These are phyloP conservation scores for Ogataea hybrid DNA, from an alignment of 1,139 yeast genomes.

Conservation along the genomic window DNA sequence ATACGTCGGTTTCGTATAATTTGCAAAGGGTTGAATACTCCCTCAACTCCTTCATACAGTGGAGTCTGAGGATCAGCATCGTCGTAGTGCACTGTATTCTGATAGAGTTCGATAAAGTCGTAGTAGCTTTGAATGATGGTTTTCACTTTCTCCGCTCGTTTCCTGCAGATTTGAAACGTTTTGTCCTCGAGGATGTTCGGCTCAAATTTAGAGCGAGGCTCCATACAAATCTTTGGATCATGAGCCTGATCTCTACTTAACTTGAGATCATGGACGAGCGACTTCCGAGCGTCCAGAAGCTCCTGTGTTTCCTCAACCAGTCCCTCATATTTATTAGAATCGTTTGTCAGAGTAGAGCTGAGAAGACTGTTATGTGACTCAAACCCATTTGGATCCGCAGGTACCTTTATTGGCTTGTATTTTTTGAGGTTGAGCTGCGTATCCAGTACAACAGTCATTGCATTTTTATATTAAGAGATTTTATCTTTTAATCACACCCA, in stretches of 20 bases:
- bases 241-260: constrained; percentile 31
- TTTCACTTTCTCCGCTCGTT: constrained; percentile 54
- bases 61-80: constrained; percentile 19
- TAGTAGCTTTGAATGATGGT: constrained; percentile 52
- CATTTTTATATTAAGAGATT: background rate
- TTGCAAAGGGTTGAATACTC: constrained; percentile 79
- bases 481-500: constrained; percentile 1
- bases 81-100: constrained; percentile 22
- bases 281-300: constrained; percentile 43
- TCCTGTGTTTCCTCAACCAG: constrained; percentile 40
- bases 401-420: constrained; percentile 10
- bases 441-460: constrained; percentile 13
- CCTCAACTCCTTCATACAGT: constrained; percentile 52
- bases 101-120: constrained; percentile 38
- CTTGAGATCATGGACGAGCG: constrained; percentile 43
- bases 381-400: background rate
- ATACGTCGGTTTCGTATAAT: constrained; percentile 67
- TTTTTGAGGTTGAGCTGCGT: constrained; percentile 16
- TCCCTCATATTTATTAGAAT: constrained; percentile 8
- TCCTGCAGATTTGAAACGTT: constrained; percentile 35
- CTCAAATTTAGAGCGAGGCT: background rate
- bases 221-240: background rate
- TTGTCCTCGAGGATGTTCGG: constrained; percentile 10
- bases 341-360: constrained; percentile 14
- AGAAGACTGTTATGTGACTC: constrained; percentile 5